Base-by-base conservation (phyloP, 2,329 filamentous ascomycete species). In the Cladosporium sp. region DNA sequence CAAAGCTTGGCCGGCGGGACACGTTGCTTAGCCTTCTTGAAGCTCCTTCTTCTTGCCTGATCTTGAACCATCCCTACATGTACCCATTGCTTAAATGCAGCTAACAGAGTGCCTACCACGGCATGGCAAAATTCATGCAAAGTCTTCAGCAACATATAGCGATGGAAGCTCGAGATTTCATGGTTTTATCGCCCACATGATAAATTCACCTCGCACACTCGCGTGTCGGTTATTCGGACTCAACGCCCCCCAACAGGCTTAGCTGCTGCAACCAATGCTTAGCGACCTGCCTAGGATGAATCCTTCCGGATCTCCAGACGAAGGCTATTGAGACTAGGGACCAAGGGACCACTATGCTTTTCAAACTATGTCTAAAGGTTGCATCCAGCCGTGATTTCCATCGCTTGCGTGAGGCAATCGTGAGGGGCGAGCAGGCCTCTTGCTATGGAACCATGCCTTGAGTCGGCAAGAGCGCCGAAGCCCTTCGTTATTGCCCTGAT, bases 371-470 rank as follows among this genome's bases (percentile, higher is more conserved):
- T 21, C 52, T 3, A 55, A n/a, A 21, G 52, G 52, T 55, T 55
- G 52, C 52, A 55, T 34, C 52, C 52, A 55, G 28, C 32, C 52
- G 52, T 55, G 12, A 55, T 32, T 21, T 6, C n/a, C 52, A 26
- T 55, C 52, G 52, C 52, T 55, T 55, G 52, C 52, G 32, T 55
- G 18, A 32, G 32, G 52, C 52, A 55, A 18, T n/a, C 32, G 4
- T 34, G 52, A 55, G 52, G 28, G 52, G 52, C n/a, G 52, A n/a
- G 52, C 52, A 55, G 28, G 28, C 21, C 52, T 55, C 14, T 14
- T 55, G 52, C 52, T 11, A 21, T 55, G 52, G 52, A 47, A 55
- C 52, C 52, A 55, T 32, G 32, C 52, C 52, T n/a, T 34, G 52
- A 47, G 28, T 55, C 52, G 52, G 52, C 52, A 55, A 55, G 28